phyloP scores from a whole-genome alignment of 306 rosid genomes.

The Elaeagnus macrophylla region DNA sequence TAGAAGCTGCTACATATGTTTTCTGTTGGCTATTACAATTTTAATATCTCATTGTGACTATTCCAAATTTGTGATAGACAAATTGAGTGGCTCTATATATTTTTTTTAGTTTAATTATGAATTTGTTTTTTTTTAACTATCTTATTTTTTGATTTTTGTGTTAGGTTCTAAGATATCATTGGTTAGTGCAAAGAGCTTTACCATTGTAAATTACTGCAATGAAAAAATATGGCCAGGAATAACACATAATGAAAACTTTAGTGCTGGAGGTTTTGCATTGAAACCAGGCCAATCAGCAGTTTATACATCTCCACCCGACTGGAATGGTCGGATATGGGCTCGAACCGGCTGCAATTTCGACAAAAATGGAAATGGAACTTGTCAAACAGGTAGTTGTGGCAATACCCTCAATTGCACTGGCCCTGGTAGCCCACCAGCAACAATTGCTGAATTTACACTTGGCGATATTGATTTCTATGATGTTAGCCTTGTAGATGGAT shows the following conservation, averaged over 20 bases:
- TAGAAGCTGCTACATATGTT: no score
- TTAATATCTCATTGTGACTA: no score
- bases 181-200: conserved; percentile 30
- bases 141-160: conserved; percentile 2
- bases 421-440: conserved; percentile 43
- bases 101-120: no score
- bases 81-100: no score
- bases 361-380: conserved; percentile 40
- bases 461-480: conserved; percentile 46
- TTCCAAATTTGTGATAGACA: no score
- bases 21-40: no score
- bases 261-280: conserved; percentile 33
- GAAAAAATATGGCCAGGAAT: conserved; percentile 59
- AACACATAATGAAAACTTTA: conserved; percentile 37
- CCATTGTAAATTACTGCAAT: conserved; percentile 47
- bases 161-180: conserved; percentile 24
- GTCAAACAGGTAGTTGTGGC: conserved; percentile 56
- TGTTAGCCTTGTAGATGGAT: conserved; percentile 60
- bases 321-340: conserved; percentile 60
- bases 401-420: conserved; percentile 33
- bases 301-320: conserved; percentile 29
- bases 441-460: conserved; percentile 48
- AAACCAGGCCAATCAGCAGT: conserved; percentile 36
- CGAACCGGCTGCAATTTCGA: conserved; percentile 57
- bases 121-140: no score